Conservation (phyloP, 2,329 filamentous ascomycete genomes). For the Pseudocercospora eumusae region DNA sequence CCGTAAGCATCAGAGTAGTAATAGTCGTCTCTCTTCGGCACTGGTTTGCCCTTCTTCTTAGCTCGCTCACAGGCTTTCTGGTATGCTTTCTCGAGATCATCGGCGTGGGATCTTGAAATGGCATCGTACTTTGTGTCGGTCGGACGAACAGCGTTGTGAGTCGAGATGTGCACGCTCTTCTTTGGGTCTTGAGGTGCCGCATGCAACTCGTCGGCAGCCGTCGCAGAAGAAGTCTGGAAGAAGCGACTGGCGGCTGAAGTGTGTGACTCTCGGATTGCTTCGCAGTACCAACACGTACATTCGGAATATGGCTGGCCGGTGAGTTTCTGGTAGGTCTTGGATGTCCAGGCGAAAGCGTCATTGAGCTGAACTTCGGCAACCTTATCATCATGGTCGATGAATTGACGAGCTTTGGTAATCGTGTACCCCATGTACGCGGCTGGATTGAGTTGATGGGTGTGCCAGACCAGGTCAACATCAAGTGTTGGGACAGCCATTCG, state of each 20-base stretch:
- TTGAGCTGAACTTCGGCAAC: slow-evolving; percentile 68
- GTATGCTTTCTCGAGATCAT: slow-evolving; percentile 59
- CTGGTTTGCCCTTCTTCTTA: slow-evolving; percentile 42
- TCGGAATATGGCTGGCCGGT: slow-evolving; percentile 70
- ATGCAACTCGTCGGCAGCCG: slow-evolving; percentile 42
- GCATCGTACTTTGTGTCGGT: slow-evolving; percentile 28
- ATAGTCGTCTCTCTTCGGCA: slow-evolving; percentile 42
- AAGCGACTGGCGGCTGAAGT: slow-evolving; percentile 51
- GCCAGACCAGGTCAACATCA: slow-evolving; percentile 75
- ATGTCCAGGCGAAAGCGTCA: slow-evolving; percentile 70
- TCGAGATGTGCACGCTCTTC: slow-evolving; percentile 68
- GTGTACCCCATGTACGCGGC: slow-evolving; percentile 63
- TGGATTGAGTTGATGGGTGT: slow-evolving; percentile 75
- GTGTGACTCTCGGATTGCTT: slow-evolving; percentile 63
- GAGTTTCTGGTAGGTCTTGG: slow-evolving; percentile 65
- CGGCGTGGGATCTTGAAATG: slow-evolving; percentile 35
- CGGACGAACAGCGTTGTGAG: slow-evolving; percentile 65
- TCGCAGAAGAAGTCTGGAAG: slow-evolving; percentile 46
- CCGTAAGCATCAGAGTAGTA: slow-evolving; percentile 49
- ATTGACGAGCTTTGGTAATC: slow-evolving; percentile 51
- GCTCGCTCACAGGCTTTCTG: slow-evolving; percentile 44
- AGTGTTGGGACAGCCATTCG: slow-evolving; percentile 67
- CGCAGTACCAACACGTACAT: slow-evolving; percentile 84
- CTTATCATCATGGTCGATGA: slow-evolving; percentile 84
- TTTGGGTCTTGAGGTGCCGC: slow-evolving; percentile 53